phyloP scores from a whole-genome alignment of 257 asterid genomes.

The Solanum phureja region DNA sequence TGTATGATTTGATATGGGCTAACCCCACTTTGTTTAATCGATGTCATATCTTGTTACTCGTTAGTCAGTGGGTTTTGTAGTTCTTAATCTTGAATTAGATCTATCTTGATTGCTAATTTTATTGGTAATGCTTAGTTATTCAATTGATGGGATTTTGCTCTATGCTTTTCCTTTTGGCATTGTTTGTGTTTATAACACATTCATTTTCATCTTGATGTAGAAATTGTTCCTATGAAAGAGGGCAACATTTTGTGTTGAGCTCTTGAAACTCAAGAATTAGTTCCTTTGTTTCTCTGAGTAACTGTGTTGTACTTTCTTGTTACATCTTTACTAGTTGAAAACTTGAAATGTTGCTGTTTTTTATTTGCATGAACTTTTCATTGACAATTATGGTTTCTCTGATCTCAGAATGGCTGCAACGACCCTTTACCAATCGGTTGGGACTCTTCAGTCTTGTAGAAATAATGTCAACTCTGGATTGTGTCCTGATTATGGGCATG shows the following conservation, averaged over 20 bases:
- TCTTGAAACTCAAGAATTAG: background rate
- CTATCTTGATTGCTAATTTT: background rate
- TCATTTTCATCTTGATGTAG: background rate
- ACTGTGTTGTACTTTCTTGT: background rate
- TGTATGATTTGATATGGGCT: background rate
- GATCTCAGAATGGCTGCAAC: slow-evolving; percentile 58
- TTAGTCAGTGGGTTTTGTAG: background rate
- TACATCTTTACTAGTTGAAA: background rate
- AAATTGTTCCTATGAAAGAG: background rate
- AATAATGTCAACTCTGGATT: slow-evolving; percentile 23
- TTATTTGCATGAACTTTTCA: background rate
- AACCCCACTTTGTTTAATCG: background rate
- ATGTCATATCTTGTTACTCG: background rate
- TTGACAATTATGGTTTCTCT: background rate
- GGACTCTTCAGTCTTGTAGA: slow-evolving; percentile 39
- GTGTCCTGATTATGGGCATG: slow-evolving; percentile 37
- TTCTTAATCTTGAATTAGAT: background rate
- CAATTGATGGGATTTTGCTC: background rate
- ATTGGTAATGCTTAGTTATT: background rate
- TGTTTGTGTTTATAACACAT: background rate
- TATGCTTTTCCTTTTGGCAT: background rate
- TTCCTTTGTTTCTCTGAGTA: background rate
- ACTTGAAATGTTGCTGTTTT: background rate
- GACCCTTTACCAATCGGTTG: slow-evolving; percentile 48
- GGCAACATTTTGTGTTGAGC: background rate